Conservation (phyloP, 1,139 yeast species). For the Zhuliangozyma parablackwelliae region DNA sequence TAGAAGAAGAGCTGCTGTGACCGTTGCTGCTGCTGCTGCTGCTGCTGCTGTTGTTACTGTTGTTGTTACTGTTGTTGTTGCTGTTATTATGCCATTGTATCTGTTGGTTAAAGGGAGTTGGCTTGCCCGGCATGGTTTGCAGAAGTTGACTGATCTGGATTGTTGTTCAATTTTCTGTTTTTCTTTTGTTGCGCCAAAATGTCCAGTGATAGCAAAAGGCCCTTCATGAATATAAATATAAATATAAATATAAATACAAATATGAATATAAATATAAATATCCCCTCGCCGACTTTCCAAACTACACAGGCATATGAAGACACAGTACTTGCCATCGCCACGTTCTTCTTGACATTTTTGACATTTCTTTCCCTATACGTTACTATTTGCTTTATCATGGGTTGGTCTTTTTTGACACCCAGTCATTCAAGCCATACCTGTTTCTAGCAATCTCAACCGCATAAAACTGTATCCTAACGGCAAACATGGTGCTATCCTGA, state of each 20-base stretch:
- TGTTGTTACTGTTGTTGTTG: slow-evolving; percentile 9
- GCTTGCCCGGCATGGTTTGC: no score
- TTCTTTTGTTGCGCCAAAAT: no score
- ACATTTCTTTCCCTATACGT: no score
- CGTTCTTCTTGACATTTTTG: no score
- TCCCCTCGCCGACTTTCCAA: no score
- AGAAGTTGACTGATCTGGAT: slow-evolving; percentile 2
- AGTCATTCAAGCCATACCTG: slow-evolving; percentile 84
- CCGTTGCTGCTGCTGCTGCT: slow-evolving; percentile 10
- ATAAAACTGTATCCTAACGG: slow-evolving; percentile 87
- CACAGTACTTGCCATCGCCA: no score
- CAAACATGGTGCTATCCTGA: slow-evolving; percentile 83
- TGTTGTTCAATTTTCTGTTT: slow-evolving; percentile 1
- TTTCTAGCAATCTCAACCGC: slow-evolving; percentile 95
- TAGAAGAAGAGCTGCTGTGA: slow-evolving; percentile 7
- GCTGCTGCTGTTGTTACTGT: slow-evolving; percentile 8
- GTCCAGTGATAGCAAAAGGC: no score
- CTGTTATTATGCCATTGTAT: slow-evolving; percentile 9
- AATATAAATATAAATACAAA: no score
- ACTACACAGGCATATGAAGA: no score
- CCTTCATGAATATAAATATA: no score
- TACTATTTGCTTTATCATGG: no score
- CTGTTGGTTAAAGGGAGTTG: slow-evolving; percentile 5
- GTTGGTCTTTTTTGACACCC: slow-evolving; percentile 42
- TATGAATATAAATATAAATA: no score